phyloP scores from a whole-genome alignment of 352 stramenopile species.

The Globisporangium megalacanthum region DNA sequence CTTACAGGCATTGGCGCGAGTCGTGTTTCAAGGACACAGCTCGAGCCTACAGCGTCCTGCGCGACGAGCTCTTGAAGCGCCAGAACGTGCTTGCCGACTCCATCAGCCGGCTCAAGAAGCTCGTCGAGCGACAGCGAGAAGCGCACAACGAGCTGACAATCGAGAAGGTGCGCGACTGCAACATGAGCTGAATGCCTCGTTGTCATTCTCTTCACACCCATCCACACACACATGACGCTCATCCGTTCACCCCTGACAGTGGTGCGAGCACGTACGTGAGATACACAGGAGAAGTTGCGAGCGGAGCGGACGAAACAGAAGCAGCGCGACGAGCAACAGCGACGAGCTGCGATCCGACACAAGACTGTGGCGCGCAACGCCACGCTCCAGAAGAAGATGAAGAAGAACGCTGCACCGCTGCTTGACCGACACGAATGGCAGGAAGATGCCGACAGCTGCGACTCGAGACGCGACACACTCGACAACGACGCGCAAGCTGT shows the following conservation, averaged over 20 bases:
- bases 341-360: slow-evolving; percentile 18
- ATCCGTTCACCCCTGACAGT: too few species aligned
- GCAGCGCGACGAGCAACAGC: slow-evolving; percentile 17
- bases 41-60: slow-evolving; percentile 9
- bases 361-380: slow-evolving; percentile 19
- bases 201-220: too few species aligned
- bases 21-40: slow-evolving; percentile 17
- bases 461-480: background rate
- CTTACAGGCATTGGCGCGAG: slow-evolving; percentile 20
- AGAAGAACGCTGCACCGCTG: background rate
- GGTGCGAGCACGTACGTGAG: too few species aligned
- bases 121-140: background rate
- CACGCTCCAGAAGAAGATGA: slow-evolving; percentile 14
- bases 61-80: slow-evolving; percentile 1
- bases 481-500: background rate
- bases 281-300: slow-evolving; percentile 21
- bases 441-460: background rate
- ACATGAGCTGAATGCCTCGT: background rate
- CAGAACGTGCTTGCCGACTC: background rate
- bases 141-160: slow-evolving; percentile 8
- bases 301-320: slow-evolving; percentile 15
- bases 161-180: slow-evolving; percentile 20
- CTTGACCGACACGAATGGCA: background rate
- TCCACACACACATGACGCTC: too few species aligned
- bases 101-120: background rate